Base-by-base conservation (phyloP, 768 basidiomycete species). In the Russula sp. region DNA sequence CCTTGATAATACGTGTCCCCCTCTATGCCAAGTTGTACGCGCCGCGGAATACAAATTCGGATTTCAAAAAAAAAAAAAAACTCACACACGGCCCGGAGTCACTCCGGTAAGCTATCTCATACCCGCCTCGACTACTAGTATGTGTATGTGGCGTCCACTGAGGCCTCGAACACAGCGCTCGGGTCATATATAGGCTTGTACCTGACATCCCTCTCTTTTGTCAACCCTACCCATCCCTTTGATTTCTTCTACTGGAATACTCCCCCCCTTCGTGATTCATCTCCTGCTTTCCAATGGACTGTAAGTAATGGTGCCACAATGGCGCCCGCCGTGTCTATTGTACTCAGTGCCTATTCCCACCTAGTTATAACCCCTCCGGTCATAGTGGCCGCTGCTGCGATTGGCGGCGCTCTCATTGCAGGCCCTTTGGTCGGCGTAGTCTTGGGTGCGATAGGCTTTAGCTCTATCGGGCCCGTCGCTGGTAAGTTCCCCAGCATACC, bases 381-480 rank as follows among this genome's bases (percentile, higher is more conserved):
- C 27, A 8, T 54, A 0, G 54, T 31, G 16, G 31, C 14, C 10
- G 52, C 18, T n/a, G 52, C 45, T 3, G 42, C 44, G 0, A n/a
- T 9, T 31, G 20, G 4, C 3, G 39, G 49, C 10, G 4, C 9
- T n/a, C 3, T 20, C 18, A n/a, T 61, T 27, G 10, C 32, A 8
- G 59, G 48, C 0, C 0, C 51, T 16, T 13, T 55, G n/a, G n/a
- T 37, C 10, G 27, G 54, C 9, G 16, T 20, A 4, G 16, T 4
- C 35, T 27, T 64, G 13, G 37, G 47, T 6, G 13, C 16, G 13
- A 16, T 42, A 2, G 59, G 63, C 10, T 56, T 64, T 22, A 20
- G 59, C 22, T 54, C 59, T 14, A 34, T 11, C 2, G 63, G 54
- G 6, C 54, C 60, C 34, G 22, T 64, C 39, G 63, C 48, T 2